Conservation (phyloP, 169 alveolate species). For the Condylostoma magnum region DNA sequence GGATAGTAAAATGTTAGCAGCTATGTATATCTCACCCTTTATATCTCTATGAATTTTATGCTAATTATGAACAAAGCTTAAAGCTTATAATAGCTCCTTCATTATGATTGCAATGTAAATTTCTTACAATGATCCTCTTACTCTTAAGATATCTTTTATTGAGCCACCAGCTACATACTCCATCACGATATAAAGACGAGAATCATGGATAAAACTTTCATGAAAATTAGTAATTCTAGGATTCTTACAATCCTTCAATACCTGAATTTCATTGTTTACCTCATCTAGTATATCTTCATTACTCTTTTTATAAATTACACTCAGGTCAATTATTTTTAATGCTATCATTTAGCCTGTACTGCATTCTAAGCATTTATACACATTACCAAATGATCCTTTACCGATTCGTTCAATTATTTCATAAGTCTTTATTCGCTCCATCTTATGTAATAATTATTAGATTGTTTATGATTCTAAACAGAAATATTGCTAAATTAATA, state of each 20-base stretch:
- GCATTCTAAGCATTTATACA: constrained; percentile 28
- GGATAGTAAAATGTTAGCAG: constrained; percentile 81
- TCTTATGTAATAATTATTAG: no score
- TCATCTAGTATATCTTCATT: constrained; percentile 26
- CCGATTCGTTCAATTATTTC: constrained; percentile 31
- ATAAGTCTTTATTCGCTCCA: no score
- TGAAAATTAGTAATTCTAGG: background rate
- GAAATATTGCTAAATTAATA: no score
- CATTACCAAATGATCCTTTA: constrained; percentile 39
- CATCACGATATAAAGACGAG: constrained; percentile 16
- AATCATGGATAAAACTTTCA: background rate
- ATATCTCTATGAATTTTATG: constrained; percentile 84
- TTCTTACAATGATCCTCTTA: background rate
- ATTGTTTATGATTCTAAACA: no score
- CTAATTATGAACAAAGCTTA: constrained; percentile 69
- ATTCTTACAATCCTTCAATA: background rate
- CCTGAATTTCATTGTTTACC: constrained; percentile 1
- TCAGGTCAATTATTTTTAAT: constrained; percentile 33
- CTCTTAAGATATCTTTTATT: background rate
- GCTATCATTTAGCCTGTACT: constrained; percentile 27
- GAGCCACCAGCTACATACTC: constrained; percentile 12
- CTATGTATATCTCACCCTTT: constrained; percentile 86
- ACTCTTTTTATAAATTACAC: constrained; percentile 25
- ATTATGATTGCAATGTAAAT: background rate
- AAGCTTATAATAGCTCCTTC: constrained; percentile 6